Evolutionary conservation across 2,329 filamentous ascomycete species (phyloP).

Genomic region (Paradendryphiella salina): DNA sequence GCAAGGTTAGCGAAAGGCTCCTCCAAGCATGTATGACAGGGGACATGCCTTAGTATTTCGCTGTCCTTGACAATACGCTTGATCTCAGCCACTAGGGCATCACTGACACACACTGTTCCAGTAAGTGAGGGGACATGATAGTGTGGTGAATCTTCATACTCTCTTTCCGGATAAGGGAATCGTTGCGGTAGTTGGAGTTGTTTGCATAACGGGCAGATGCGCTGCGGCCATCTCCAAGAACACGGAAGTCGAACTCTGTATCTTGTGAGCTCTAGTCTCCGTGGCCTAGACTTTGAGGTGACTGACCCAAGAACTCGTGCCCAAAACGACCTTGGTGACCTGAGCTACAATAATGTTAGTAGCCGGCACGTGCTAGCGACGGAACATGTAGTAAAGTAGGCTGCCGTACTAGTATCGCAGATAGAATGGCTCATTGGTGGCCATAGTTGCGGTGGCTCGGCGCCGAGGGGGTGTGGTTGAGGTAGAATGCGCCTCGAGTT

Average conservation of each 20-base stretch:
- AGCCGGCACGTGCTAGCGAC: constrained; percentile 15
- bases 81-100: constrained; percentile 87
- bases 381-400: not conserved
- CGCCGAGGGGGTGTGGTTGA: not conserved
- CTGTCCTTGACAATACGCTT: constrained; percentile 96
- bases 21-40: not conserved
- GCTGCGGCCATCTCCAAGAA: constrained; percentile 88
- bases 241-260: constrained; percentile 92
- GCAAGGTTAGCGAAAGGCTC: constrained; percentile 30
- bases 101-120: constrained; percentile 86
- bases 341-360: constrained; percentile 64
- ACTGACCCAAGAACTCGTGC: constrained; percentile 90
- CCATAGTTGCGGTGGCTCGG: constrained; percentile 56
- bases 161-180: constrained; percentile 98
- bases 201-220: constrained; percentile 96
- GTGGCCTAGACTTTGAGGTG: not conserved
- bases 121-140: constrained; percentile 8
- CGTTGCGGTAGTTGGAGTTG: constrained; percentile 99
- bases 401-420: constrained; percentile 88
- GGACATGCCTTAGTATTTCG: constrained; percentile 87
- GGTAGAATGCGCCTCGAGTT: not conserved
- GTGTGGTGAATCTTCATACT: constrained; percentile 62
- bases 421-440: constrained; percentile 83
- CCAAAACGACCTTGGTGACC: constrained; percentile 97
- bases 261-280: constrained; percentile 13